phyloP scores from a whole-genome alignment of 768 basidiomycete species.

The Tricholomella constricta region DNA sequence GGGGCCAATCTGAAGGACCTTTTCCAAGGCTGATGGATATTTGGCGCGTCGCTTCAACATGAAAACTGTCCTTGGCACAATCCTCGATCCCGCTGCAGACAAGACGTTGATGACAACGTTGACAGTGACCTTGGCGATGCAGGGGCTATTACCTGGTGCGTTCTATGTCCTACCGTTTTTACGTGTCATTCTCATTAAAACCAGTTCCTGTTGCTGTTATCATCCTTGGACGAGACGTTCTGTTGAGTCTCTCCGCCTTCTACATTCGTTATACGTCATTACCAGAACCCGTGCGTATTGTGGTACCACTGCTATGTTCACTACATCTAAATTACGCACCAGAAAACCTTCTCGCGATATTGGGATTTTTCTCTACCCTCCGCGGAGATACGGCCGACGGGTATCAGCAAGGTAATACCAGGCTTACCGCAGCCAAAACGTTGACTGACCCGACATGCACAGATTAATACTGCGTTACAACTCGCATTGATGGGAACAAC shows the following conservation, averaged over 20 bases:
- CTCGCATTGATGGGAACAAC: slow-evolving; percentile 89
- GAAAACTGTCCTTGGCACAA: slow-evolving; percentile 90
- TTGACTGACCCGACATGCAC: neutral
- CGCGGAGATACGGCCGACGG: slow-evolving; percentile 90
- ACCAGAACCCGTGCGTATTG: slow-evolving; percentile 72
- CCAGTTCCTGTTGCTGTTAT: slow-evolving; percentile 83
- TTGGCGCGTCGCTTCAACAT: slow-evolving; percentile 86
- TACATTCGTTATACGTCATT: slow-evolving; percentile 92
- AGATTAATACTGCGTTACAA: slow-evolving; percentile 94
- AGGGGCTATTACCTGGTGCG: slow-evolving; percentile 81
- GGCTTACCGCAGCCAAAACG: neutral
- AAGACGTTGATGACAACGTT: slow-evolving; percentile 95
- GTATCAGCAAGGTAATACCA: slow-evolving; percentile 85
- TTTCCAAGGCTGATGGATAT: slow-evolving; percentile 81
- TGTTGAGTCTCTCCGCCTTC: slow-evolving; percentile 86
- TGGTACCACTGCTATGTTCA: slow-evolving; percentile 1
- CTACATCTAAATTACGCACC: slow-evolving; percentile 1
- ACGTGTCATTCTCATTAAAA: slow-evolving; percentile 4
- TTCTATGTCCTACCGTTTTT: slow-evolving; percentile 12
- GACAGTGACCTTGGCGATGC: slow-evolving; percentile 81
- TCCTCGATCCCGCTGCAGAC: slow-evolving; percentile 97
- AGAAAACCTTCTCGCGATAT: slow-evolving; percentile 93
- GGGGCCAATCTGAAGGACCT: slow-evolving; percentile 9
- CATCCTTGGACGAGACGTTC: slow-evolving; percentile 87
- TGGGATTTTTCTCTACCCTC: slow-evolving; percentile 97